phyloP scores from a whole-genome alignment of 2,329 filamentous ascomycete species.

The Claviceps cyperi region DNA sequence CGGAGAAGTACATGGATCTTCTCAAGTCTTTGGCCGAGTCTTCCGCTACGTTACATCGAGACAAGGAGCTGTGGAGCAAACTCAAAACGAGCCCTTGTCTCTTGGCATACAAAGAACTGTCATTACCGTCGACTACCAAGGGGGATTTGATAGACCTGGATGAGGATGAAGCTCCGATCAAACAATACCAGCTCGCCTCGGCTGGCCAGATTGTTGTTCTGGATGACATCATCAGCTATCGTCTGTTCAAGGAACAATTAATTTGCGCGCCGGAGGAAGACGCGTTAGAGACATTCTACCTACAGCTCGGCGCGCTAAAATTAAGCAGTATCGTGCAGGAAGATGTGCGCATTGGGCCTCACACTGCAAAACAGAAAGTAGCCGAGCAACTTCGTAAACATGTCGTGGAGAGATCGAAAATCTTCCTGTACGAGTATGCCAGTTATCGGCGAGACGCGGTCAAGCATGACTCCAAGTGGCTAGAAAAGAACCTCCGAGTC shows the following conservation, averaged over 20 bases:
- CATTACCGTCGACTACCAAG: slow-evolving; percentile 20
- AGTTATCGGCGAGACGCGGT: slow-evolving; percentile 64
- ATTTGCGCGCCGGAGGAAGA: slow-evolving; percentile 88
- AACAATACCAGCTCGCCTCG: slow-evolving; percentile 63
- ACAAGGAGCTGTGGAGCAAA: slow-evolving; percentile 62
- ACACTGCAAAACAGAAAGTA: slow-evolving; percentile 50
- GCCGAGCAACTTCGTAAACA: slow-evolving; percentile 60
- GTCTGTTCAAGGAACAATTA: slow-evolving; percentile 71
- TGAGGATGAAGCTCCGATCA: slow-evolving; percentile 51
- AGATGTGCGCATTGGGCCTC: slow-evolving; percentile 55
- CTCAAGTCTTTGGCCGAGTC: slow-evolving; percentile 70
- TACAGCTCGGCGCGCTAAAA: slow-evolving; percentile 60
- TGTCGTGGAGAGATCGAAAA: slow-evolving; percentile 72
- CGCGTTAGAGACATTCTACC: slow-evolving; percentile 68
- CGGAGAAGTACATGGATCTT: slow-evolving; percentile 76
- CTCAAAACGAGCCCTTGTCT: slow-evolving; percentile 67
- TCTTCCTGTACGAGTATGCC: slow-evolving; percentile 69
- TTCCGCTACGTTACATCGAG: slow-evolving; percentile 52
- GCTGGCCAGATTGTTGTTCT: slow-evolving; percentile 62
- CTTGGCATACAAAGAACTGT: slow-evolving; percentile 67
- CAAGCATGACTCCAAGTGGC: slow-evolving; percentile 76
- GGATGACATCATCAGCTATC: slow-evolving; percentile 81
- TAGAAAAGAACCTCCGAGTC: slow-evolving; percentile 72
- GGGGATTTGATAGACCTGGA: slow-evolving; percentile 35
- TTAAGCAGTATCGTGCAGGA: slow-evolving; percentile 69